Base-by-base conservation (phyloP, 73 alveolate genomes). In the Paramecium sonneborni region DNA sequence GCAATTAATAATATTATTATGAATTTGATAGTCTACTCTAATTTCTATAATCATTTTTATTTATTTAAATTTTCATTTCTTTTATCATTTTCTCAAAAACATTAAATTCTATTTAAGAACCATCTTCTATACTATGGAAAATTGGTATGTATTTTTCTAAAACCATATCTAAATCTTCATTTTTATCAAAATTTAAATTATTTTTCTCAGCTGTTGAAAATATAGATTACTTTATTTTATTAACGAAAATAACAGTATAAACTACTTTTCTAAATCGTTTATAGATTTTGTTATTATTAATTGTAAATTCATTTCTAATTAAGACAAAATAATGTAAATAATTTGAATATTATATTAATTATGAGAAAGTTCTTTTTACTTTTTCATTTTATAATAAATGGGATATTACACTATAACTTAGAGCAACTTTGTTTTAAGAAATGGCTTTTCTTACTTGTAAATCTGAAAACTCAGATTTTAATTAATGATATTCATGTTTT, bases 381-480 rank as follows among this genome's bases (percentile, higher is more conserved):
- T 74, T 32, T 18, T 32, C 15, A 32, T 11, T 37, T 74, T 35
- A 30, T 21, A 74, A 14, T 74, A 38, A 5, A 20, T 35, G 12
- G 3, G 62, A 21, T n/a, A 74, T 74, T 15, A 74, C 39, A n/a
- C 87, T 43, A 34, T 74, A 74, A 74, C 87, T 35, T 38, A 74
- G 14, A 14, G 87, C 87, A 14, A 74, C 58, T 35, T 74, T 74
- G 34, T 74, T 74, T 6, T 74, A 34, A 34, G 56, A 35, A 3
- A 74, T 74, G 0, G 87, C 87, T 74, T 38, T 74, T 38, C 87
- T 74, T 74, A 74, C 68, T 74, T 30, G 15, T 38, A 38, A 21
- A 0, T 74, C 87, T 7, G 21, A 35, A 11, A 35, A 74, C 1
- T 74, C 87, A 30, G 87, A 21, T 35, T 74, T 30, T 38, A 35